Base-by-base conservation (phyloP, 805 yeast genomes). In the Pichia deserticola region DNA sequence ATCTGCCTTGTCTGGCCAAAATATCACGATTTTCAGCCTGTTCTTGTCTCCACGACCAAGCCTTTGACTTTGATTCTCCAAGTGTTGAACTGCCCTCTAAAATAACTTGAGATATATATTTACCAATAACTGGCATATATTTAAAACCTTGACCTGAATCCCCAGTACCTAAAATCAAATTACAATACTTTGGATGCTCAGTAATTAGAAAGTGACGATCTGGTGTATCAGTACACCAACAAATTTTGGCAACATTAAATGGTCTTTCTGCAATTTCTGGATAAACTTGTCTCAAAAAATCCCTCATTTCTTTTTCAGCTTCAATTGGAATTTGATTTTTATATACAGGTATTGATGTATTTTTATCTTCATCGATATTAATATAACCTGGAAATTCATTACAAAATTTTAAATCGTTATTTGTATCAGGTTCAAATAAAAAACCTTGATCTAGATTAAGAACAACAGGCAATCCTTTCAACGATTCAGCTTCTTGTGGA, bases 101-200 rank as follows among this genome's bases (percentile, higher is more conserved):
- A 1, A 62, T 61, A n/a, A 70, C 60, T 29, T 57, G 59, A 4
- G 51, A 47, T 15, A 74, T 71, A 52, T 74, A 75, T 47, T 64
- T 66, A 1, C 79, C 78, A 45, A 75, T 72, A 40, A 64, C 69
- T 13, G 79, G 79, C 48, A 75, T 54, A 42, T 71, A 71, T 56
- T 74, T 75, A 59, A 68, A 74, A 5, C 67, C 76, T 57, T 74
- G 78, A 8, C 78, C 76, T 4, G 77, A 68, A 55, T 74, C 78
- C 15, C 79, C 79, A 10, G 74, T 63, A 0, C 76, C 77, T n/a
- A 75, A 69, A 45, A 52, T 65, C 1, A 71, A 60, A 30, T 65
- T 66, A 0, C 48, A 40, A 15, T 53, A 52, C 1, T 55, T 55
- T 2, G 78, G 78, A 27, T 69, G 63, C 30, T 51, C 51, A 52